These are phyloP conservation scores for Trichosporon sp. DNA, from an alignment of 1,284 basidiomycete genomes.

Conservation along the genomic window DNA sequence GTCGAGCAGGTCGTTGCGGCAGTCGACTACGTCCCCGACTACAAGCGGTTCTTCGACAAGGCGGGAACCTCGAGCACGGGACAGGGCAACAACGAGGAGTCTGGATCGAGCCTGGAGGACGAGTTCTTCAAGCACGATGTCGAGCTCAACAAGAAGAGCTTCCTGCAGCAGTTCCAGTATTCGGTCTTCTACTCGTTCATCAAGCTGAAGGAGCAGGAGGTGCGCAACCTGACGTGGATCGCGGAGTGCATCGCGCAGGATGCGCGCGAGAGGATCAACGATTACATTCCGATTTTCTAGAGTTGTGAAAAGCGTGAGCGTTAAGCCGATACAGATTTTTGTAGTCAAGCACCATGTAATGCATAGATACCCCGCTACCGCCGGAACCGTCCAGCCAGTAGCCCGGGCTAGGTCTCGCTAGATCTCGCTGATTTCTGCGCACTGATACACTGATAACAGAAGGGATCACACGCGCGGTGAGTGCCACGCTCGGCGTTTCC, in stretches of 20 bases:
- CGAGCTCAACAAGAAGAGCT: conserved; percentile 86
- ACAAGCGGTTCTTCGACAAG: conserved; percentile 83
- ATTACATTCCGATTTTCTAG: conserved; percentile 78
- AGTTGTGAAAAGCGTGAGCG: conserved; percentile 5
- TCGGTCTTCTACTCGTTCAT: conserved; percentile 91
- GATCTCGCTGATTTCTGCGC: too few species aligned
- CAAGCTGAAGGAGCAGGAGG: conserved; percentile 99
- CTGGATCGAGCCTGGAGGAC: conserved; percentile 72
- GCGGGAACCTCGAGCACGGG: conserved; percentile 48
- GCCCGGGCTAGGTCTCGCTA: background rate
- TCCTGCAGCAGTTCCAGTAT: conserved; percentile 93
- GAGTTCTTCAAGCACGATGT: conserved; percentile 95
- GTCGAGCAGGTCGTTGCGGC: conserved; percentile 88
- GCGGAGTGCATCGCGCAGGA: conserved; percentile 96
- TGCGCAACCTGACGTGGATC: conserved; percentile 95
- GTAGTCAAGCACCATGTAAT: conserved; percentile 23
- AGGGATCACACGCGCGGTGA: too few species aligned
- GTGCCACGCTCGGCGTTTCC: conserved; percentile 21
- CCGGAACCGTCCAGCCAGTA: background rate
- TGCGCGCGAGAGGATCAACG: conserved; percentile 82
- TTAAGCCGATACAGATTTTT: conserved; percentile 18
- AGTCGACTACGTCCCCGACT: conserved; percentile 87
- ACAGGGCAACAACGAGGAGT: conserved; percentile 37
- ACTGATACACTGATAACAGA: background rate
- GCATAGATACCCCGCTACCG: conserved; percentile 14